Conservation (phyloP, 441 rosid species). For the Populus hybrid region DNA sequence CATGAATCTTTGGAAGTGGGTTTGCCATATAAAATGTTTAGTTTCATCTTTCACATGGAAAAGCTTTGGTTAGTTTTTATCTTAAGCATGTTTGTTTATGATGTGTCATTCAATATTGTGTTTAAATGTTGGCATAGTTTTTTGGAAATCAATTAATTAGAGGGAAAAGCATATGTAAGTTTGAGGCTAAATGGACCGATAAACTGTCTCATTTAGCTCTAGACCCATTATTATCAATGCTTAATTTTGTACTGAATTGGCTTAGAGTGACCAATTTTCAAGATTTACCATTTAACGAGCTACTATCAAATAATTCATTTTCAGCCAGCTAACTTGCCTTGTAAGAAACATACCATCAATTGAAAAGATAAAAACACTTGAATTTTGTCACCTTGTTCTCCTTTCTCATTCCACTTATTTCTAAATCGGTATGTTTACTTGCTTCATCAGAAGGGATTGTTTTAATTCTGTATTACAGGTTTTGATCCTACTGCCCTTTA, state of each 20-base stretch:
- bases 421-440: conserved; percentile 1
- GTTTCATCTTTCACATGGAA: background rate
- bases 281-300: background rate
- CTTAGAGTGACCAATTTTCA: background rate
- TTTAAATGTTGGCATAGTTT: no score
- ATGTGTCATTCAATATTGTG: no score
- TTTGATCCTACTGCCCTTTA: conserved; percentile 58
- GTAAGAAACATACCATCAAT: background rate
- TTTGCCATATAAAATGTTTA: background rate
- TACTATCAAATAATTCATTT: background rate
- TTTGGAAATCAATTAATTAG: no score
- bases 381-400: conserved; percentile 2
- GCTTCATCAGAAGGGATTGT: background rate
- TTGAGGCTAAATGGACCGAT: no score
- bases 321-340: background rate
- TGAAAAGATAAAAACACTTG: background rate
- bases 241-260: no score
- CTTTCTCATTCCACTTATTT: background rate
- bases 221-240: no score
- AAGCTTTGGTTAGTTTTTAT: no score
- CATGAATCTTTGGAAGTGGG: background rate
- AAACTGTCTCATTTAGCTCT: no score
- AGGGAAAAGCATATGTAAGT: no score
- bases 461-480: conserved; percentile 44
- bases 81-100: no score